Evolutionary conservation across 768 basidiomycete species (phyloP).

Genomic region (Pleurotus djamor): DNA sequence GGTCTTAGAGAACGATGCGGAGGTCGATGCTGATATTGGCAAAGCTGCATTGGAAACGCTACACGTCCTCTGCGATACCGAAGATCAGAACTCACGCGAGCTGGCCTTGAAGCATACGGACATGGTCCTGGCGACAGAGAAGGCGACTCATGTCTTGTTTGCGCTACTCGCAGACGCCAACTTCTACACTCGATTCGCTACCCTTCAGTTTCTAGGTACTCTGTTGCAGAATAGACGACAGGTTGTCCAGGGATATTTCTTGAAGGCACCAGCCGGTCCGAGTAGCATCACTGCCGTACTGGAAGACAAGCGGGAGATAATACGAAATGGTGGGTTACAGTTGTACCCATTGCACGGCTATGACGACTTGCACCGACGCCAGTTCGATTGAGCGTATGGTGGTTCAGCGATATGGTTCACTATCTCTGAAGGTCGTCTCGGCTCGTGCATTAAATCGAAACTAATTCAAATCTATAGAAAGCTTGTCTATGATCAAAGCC

Average conservation of each 20-base stretch:
- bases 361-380: no score
- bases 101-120: slow-evolving; percentile 87
- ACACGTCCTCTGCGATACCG: slow-evolving; percentile 79
- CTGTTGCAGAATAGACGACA: slow-evolving; percentile 82
- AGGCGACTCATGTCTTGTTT: slow-evolving; percentile 73
- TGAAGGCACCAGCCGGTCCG: slow-evolving; percentile 79
- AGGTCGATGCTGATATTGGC: slow-evolving; percentile 88
- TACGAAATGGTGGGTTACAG: slow-evolving; percentile 70
- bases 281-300: slow-evolving; percentile 70
- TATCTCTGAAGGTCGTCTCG: not conserved
- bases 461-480: slow-evolving; percentile 41
- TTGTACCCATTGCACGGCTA: no score
- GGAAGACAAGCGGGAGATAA: slow-evolving; percentile 86
- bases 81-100: slow-evolving; percentile 58
- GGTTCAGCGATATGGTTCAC: not conserved
- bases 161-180: slow-evolving; percentile 68
- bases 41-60: slow-evolving; percentile 93
- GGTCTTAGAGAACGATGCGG: slow-evolving; percentile 83
- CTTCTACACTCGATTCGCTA: slow-evolving; percentile 85
- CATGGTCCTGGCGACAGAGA: slow-evolving; percentile 67
- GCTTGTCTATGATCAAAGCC: slow-evolving; percentile 80
- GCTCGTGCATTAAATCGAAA: not conserved
- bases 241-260: slow-evolving; percentile 85
- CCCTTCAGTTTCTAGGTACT: slow-evolving; percentile 77
- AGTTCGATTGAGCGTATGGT: not conserved